phyloP scores from a whole-genome alignment of 106 monocot species.

The Gastrodia elata region DNA sequence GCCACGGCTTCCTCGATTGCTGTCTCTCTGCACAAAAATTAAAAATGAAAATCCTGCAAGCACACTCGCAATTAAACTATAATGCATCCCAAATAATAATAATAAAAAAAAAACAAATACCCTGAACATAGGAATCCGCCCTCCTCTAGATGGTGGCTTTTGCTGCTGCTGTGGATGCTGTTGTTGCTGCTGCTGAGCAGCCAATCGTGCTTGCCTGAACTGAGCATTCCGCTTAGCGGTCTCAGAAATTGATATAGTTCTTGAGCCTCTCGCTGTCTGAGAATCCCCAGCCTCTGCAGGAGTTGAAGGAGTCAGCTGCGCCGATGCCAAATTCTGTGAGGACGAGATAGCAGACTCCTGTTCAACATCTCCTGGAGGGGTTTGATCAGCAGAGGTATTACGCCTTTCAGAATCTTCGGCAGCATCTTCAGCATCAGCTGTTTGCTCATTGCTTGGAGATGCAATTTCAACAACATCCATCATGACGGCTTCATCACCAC shows the following conservation, averaged over 20 bases:
- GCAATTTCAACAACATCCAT: constrained; percentile 15
- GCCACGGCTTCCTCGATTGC: not conserved
- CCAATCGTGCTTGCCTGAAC: constrained; percentile 22
- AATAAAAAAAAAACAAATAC: not conserved
- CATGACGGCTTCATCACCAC: constrained; percentile 27
- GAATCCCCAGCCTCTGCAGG: constrained; percentile 16
- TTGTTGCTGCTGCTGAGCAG: constrained; percentile 8
- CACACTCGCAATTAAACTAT: no score
- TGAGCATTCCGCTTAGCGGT: constrained; percentile 33
- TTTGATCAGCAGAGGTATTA: constrained; percentile 13
- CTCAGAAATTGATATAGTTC: constrained; percentile 35
- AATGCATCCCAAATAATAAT: no score
- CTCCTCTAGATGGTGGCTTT: not conserved
- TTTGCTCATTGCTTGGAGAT: constrained; percentile 13
- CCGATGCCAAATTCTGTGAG: constrained; percentile 10
- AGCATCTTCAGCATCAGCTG: constrained; percentile 25
- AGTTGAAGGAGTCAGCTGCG: constrained; percentile 14
- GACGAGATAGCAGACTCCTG: constrained; percentile 17
- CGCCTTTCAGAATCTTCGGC: constrained; percentile 24
- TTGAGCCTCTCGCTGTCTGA: constrained; percentile 10
- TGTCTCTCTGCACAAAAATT: not conserved
- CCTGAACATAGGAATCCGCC: not conserved
- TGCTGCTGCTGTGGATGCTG: not conserved
- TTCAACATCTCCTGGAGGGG: constrained; percentile 12
- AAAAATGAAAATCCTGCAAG: not conserved